These are phyloP conservation scores for Colletotrichum salicis DNA, from an alignment of 2,329 filamentous ascomycete genomes.

Conservation along the genomic window DNA sequence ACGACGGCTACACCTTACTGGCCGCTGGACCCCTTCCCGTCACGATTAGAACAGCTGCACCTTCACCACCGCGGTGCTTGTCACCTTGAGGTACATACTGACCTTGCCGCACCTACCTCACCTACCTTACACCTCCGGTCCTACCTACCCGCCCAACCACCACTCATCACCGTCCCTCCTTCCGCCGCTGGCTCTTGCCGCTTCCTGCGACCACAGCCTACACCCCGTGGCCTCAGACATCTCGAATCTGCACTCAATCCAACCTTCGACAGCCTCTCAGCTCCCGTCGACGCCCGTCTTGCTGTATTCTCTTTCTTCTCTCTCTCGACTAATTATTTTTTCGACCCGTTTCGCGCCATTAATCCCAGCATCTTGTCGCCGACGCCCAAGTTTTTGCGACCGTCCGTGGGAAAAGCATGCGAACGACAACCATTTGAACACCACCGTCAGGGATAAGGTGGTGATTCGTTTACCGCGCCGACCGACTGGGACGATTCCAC, in stretches of 20 bases:
- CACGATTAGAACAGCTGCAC: neutral
- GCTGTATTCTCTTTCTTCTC: neutral
- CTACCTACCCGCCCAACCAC: neutral
- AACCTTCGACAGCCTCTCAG: slow-evolving; percentile 4
- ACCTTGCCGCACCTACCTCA: neutral
- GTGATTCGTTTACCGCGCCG: slow-evolving; percentile 27
- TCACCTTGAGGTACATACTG: neutral
- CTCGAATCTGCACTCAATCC: slow-evolving; percentile 7
- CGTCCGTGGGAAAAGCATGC: slow-evolving; percentile 28
- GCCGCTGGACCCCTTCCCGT: neutral
- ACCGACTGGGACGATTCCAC: slow-evolving; percentile 5
- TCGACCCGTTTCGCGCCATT: slow-evolving; percentile 4
- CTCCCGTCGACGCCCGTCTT: neutral
- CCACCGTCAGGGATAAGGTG: slow-evolving; percentile 32
- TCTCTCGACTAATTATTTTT: slow-evolving; percentile 7
- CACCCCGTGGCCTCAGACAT: slow-evolving; percentile 1
- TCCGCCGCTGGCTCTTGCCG: neutral
- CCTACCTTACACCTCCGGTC: too few relatives aligned
- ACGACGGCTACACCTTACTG: neutral
- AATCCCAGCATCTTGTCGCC: neutral
- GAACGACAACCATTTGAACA: slow-evolving; percentile 22
- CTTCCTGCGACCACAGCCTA: slow-evolving; percentile 1
- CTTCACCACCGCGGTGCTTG: neutral
- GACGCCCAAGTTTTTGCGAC: slow-evolving; percentile 16
- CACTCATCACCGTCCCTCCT: neutral